Conservation (phyloP, 2,329 filamentous ascomycete genomes). For the Magnaporthales sp. region DNA sequence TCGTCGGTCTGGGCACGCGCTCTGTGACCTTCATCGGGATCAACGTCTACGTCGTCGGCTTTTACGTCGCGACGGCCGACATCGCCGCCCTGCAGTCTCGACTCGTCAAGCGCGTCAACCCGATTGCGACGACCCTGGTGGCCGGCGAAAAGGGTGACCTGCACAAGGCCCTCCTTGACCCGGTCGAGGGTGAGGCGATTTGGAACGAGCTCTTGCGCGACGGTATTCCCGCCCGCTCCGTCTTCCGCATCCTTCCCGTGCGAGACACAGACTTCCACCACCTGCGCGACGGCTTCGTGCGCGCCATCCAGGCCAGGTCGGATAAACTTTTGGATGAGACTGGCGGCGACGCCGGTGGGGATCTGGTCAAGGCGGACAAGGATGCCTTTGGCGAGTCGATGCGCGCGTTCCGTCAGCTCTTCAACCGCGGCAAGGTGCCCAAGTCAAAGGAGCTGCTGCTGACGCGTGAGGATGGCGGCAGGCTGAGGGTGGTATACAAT, state of each 20-base stretch:
- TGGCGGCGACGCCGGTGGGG: not conserved
- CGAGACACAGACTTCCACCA: constrained; percentile 92
- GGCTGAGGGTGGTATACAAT: constrained; percentile 59
- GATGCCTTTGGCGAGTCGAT: constrained; percentile 63
- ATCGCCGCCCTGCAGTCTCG: constrained; percentile 71
- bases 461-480: constrained; percentile 55
- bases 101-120: constrained; percentile 68
- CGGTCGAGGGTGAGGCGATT: constrained; percentile 57
- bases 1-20: constrained; percentile 80
- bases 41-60: constrained; percentile 88
- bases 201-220: constrained; percentile 66
- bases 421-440: constrained; percentile 70
- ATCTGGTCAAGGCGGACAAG: constrained; percentile 28
- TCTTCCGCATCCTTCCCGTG: constrained; percentile 80
- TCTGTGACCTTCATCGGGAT: constrained; percentile 85
- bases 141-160: constrained; percentile 71
- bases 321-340: constrained; percentile 22
- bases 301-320: constrained; percentile 69
- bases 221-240: constrained; percentile 58
- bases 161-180: constrained; percentile 59
- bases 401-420: constrained; percentile 70
- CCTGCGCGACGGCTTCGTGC: constrained; percentile 82
- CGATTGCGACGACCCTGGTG: constrained; percentile 73
- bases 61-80: constrained; percentile 81
- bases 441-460: constrained; percentile 75